Evolutionary conservation across 1,284 basidiomycete genomes (phyloP).

Genomic region (Fomitopsis pinicola): DNA sequence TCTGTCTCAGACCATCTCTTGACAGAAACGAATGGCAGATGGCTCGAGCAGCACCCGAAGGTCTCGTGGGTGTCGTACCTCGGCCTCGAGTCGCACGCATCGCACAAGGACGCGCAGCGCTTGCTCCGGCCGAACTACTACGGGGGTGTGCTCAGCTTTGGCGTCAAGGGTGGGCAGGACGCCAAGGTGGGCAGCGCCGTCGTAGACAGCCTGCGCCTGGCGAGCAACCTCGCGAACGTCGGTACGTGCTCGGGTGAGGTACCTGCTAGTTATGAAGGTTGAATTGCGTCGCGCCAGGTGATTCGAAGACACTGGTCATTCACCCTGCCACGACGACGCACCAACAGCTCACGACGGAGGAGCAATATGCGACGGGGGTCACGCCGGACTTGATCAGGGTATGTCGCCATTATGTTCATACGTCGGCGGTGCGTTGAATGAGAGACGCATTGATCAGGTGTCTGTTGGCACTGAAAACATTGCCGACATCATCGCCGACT

Average conservation of each 20-base stretch:
- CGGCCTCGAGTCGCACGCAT: constrained; percentile 65
- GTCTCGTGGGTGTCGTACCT: constrained; percentile 85
- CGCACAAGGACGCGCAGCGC: constrained; percentile 57
- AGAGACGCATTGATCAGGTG: constrained; percentile 31
- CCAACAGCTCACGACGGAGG: constrained; percentile 68
- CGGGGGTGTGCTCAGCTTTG: constrained; percentile 82
- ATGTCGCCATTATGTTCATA: constrained; percentile 21
- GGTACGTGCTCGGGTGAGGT: constrained; percentile 61
- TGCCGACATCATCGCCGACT: constrained; percentile 83
- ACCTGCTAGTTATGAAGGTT: constrained; percentile 66
- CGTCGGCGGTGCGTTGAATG: no score
- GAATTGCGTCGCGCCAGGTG: constrained; percentile 66
- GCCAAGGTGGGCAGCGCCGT: constrained; percentile 56
- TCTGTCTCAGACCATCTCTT: neutral
- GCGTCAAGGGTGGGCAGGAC: constrained; percentile 58
- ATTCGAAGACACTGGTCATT: constrained; percentile 62
- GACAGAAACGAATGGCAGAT: constrained; percentile 31
- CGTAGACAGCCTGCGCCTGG: constrained; percentile 74
- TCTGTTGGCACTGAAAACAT: constrained; percentile 85
- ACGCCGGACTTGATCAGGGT: constrained; percentile 80
- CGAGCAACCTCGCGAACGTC: constrained; percentile 79
- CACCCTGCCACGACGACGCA: constrained; percentile 86
- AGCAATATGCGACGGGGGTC: constrained; percentile 71
- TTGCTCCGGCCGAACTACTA: constrained; percentile 55
- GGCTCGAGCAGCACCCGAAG: constrained; percentile 67